Evolutionary conservation across 1,284 basidiomycete species (phyloP).

Genomic region (Sanghuangporus weigelae): DNA sequence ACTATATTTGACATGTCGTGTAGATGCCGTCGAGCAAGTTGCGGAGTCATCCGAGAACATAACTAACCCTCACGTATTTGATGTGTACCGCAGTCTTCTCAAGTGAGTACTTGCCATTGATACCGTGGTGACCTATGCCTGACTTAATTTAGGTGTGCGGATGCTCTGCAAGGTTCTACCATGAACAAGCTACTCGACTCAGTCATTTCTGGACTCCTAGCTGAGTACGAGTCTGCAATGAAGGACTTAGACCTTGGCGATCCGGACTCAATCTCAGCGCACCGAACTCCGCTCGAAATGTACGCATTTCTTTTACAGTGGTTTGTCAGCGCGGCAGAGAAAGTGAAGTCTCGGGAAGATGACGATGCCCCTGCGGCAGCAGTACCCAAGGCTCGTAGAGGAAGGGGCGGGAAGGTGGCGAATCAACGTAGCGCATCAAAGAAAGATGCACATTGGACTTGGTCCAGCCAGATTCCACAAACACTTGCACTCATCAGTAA

Average conservation of each 20-base stretch:
- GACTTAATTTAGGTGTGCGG: conserved; percentile 36
- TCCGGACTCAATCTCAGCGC: conserved; percentile 60
- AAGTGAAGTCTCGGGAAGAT: conserved; percentile 52
- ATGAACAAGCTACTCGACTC: conserved; percentile 81
- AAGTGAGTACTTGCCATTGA: conserved; percentile 37
- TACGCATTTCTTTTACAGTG: conserved; percentile 85
- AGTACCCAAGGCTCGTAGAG: conserved; percentile 45
- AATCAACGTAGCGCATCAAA: conserved; percentile 34
- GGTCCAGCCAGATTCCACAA: conserved; percentile 71
- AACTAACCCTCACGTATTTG: conserved; percentile 61
- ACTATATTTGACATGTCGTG: conserved; percentile 8
- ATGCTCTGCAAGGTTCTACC: conserved; percentile 48
- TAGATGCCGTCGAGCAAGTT: conserved; percentile 72
- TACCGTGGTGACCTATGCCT: background rate
- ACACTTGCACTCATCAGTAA: conserved; percentile 68
- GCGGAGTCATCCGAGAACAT: conserved; percentile 71
- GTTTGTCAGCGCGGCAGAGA: conserved; percentile 78
- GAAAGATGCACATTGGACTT: conserved; percentile 60
- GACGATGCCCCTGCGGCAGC: conserved; percentile 41
- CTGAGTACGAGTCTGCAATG: conserved; percentile 63
- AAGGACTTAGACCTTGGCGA: conserved; percentile 68
- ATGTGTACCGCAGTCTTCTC: conserved; percentile 74
- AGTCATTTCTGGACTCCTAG: conserved; percentile 62
- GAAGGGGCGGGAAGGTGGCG: conserved; percentile 56
- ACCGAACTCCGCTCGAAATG: conserved; percentile 77